Conservation (phyloP, 768 basidiomycete genomes). For the Crepidotus variabilis region DNA sequence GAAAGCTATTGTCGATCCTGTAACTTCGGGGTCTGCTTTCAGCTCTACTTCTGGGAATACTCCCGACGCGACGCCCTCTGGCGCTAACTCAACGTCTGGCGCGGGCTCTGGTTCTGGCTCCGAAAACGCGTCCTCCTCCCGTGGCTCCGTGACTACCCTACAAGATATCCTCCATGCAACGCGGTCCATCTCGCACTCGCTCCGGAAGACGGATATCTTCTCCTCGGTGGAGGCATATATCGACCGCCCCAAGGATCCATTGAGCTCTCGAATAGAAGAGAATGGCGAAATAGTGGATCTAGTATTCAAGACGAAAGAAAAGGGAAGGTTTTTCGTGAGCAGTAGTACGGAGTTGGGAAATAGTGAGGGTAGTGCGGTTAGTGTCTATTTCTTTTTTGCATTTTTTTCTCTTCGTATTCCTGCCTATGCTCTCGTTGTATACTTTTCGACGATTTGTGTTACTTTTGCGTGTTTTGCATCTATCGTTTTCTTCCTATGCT, state of each 20-base stretch:
- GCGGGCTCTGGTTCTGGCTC: no score
- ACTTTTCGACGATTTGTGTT: no score
- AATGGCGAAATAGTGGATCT: constrained; percentile 69
- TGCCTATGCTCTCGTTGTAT: no score
- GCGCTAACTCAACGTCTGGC: no score
- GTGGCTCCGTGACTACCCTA: constrained; percentile 33
- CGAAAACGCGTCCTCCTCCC: constrained; percentile 9
- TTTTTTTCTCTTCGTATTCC: no score
- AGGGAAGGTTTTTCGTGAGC: constrained; percentile 71
- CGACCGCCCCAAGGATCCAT: constrained; percentile 49
- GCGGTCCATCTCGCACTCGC: constrained; percentile 56
- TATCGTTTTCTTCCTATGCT: no score
- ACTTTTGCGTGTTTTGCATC: no score
- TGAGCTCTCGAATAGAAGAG: constrained; percentile 23
- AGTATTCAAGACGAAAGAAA: constrained; percentile 74
- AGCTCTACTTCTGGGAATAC: no score
- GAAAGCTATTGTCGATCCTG: constrained; percentile 68
- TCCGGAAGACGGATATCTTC: constrained; percentile 80
- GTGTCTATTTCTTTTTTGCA: constrained; percentile 24
- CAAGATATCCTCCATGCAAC: constrained; percentile 70
- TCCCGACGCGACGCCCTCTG: no score
- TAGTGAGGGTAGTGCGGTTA: constrained; percentile 87
- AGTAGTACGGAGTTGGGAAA: constrained; percentile 91
- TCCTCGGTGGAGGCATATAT: constrained; percentile 58
- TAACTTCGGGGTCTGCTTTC: constrained; percentile 33